phyloP scores from a whole-genome alignment of 1,284 basidiomycete genomes.

The Cutaneotrichosporon cyanovorans region DNA sequence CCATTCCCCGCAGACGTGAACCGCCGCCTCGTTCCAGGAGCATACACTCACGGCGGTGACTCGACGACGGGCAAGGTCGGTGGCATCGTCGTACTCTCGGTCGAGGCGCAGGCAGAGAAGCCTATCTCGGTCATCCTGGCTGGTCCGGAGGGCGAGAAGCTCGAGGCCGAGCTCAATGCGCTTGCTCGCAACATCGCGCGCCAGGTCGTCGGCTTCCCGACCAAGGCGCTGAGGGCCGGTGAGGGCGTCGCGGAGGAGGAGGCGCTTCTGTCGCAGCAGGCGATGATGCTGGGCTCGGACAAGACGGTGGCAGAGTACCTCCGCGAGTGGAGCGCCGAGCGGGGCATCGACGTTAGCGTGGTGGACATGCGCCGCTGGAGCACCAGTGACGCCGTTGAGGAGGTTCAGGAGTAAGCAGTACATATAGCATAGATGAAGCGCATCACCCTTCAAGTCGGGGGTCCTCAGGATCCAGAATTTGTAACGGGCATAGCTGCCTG shows the following conservation, averaged over 20 bases:
- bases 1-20: constrained; percentile 49
- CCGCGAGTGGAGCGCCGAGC: constrained; percentile 58
- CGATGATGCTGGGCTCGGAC: constrained; percentile 60
- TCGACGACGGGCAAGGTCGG: constrained; percentile 62
- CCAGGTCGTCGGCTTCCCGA: constrained; percentile 80
- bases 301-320: constrained; percentile 59
- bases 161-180: constrained; percentile 54
- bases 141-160: constrained; percentile 40
- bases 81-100: constrained; percentile 57
- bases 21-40: constrained; percentile 59
- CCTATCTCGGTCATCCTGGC: constrained; percentile 37
- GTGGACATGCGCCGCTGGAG: constrained; percentile 42
- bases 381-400: constrained; percentile 24
- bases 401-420: neutral
- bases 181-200: constrained; percentile 70
- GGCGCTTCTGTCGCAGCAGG: constrained; percentile 67
- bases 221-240: constrained; percentile 52
- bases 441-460: too few relatives aligned
- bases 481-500: neutral
- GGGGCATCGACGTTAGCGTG: constrained; percentile 43
- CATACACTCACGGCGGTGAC: constrained; percentile 69
- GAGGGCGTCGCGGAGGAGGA: constrained; percentile 49
- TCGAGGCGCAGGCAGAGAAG: constrained; percentile 45
- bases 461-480: neutral
- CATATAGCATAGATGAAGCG: too few relatives aligned